A percentile compares a stretch with the other conserved stretches of the same genome.
phyloP scores from a whole-genome alignment of 352 stramenopile genomes.

The Thalassiosira livingstoniorum region DNA sequence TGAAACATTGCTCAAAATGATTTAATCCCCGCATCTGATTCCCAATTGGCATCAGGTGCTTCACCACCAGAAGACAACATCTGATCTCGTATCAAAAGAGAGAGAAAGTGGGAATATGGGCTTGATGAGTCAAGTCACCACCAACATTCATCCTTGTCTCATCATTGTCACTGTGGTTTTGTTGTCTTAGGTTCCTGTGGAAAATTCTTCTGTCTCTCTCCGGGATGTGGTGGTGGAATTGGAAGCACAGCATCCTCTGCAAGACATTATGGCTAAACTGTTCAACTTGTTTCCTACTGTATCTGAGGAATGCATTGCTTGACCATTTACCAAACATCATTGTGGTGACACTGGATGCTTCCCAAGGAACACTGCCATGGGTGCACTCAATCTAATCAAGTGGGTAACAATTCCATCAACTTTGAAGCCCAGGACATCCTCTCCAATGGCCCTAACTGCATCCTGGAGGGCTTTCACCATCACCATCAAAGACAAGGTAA shows the following conservation, averaged over 20 bases:
- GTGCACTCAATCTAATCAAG: neutral
- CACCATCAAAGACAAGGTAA: too few relatives aligned
- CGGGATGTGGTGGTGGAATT: neutral
- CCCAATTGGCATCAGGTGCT: too few relatives aligned
- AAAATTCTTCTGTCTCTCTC: neutral
- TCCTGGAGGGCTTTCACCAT: too few relatives aligned
- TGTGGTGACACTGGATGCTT: too few relatives aligned
- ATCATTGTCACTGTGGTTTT: neutral
- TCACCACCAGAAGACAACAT: too few relatives aligned
- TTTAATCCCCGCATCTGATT: too few relatives aligned
- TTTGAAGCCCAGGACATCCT: neutral
- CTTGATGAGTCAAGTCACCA: neutral
- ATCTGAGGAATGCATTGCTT: neutral
- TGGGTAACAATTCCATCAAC: neutral
- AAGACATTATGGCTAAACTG: neutral
- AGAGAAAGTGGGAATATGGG: neutral
- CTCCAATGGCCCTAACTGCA: neutral
- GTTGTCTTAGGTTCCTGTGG: neutral
- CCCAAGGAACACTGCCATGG: neutral
- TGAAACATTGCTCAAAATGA: too few relatives aligned
- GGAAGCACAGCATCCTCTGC: neutral
- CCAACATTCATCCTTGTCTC: conserved; percentile 1
- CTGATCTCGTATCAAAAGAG: too few relatives aligned
- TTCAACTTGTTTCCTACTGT: neutral
- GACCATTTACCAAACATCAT: neutral